Percentiles rank a stretch among this genome's conserved stretches.
These are phyloP conservation scores for Fragaria vesca DNA, from an alignment of 306 rosid genomes.

Conservation along the genomic window DNA sequence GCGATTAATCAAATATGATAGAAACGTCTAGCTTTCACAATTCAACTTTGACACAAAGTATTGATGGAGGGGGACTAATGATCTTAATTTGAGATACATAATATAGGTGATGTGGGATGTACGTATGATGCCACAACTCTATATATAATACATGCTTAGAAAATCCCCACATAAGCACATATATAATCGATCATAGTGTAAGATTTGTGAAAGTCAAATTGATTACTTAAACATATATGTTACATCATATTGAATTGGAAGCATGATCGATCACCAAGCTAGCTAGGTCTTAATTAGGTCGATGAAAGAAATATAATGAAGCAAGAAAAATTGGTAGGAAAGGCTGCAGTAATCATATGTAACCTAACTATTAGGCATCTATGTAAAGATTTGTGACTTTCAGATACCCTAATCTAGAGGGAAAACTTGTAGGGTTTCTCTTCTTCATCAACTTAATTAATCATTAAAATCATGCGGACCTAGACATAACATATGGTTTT, in stretches of 20 bases:
- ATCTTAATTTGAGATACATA: neutral
- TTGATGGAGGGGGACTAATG: neutral
- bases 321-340: no score
- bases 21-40: neutral
- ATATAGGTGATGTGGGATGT: neutral
- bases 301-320: neutral
- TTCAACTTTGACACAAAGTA: constrained; percentile 10
- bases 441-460: neutral
- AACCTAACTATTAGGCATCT: neutral
- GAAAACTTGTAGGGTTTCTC: neutral
- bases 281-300: neutral
- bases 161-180: neutral
- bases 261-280: neutral
- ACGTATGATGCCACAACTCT: neutral
- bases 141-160: neutral
- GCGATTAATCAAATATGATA: neutral
- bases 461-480: neutral
- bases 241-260: constrained; percentile 1
- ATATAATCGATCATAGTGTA: no score
- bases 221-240: neutral
- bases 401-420: neutral
- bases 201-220: neutral
- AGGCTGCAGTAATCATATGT: no score
- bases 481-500: neutral
- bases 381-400: no score